These are phyloP conservation scores for Herpetomonas tarakana DNA, from an alignment of 208 protist genomes.

Conservation along the genomic window DNA sequence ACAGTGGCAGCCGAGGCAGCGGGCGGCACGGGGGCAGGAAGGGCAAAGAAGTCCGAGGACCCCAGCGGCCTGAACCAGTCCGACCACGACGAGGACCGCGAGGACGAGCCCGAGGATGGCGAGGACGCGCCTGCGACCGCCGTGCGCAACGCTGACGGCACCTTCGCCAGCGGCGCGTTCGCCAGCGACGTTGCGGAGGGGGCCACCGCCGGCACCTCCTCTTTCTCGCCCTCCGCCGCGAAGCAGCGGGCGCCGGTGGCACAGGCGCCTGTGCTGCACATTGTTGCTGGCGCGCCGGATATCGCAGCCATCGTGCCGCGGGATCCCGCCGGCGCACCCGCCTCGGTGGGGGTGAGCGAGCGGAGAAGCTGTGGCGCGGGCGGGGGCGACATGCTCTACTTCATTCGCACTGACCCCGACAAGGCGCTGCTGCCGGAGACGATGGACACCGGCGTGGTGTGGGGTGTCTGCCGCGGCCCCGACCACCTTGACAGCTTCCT, in stretches of 20 bases:
- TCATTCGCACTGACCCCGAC: constrained; percentile 74
- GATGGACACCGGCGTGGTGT: constrained; percentile 81
- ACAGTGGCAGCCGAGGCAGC: not conserved
- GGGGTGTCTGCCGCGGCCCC: constrained; percentile 60
- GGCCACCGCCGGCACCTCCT: not conserved
- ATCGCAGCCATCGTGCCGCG: constrained; percentile 19
- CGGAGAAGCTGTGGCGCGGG: too few species aligned
- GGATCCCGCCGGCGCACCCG: constrained; percentile 26
- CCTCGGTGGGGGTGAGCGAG: too few species aligned
- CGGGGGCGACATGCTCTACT: constrained; percentile 64
- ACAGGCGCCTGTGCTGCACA: constrained; percentile 18
- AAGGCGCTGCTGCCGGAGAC: constrained; percentile 84
- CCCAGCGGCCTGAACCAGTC: constrained; percentile 23
- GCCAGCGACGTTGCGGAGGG: not conserved
- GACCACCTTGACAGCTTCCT: constrained; percentile 88
- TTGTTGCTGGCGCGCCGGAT: constrained; percentile 9
- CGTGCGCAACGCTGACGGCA: not conserved
- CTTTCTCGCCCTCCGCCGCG: not conserved
- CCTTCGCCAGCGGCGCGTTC: not conserved
- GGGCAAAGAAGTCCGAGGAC: too few species aligned
- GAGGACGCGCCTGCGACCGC: constrained; percentile 1
- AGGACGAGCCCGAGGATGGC: constrained; percentile 11
- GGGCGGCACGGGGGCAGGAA: too few species aligned
- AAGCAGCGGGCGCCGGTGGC: not conserved
- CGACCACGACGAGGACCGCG: constrained; percentile 21